A percentile compares a stretch with the other conserved stretches of the same genome.
phyloP scores from a whole-genome alignment of 2,329 filamentous ascomycete species.

The Paraconiothyrium sp. region DNA sequence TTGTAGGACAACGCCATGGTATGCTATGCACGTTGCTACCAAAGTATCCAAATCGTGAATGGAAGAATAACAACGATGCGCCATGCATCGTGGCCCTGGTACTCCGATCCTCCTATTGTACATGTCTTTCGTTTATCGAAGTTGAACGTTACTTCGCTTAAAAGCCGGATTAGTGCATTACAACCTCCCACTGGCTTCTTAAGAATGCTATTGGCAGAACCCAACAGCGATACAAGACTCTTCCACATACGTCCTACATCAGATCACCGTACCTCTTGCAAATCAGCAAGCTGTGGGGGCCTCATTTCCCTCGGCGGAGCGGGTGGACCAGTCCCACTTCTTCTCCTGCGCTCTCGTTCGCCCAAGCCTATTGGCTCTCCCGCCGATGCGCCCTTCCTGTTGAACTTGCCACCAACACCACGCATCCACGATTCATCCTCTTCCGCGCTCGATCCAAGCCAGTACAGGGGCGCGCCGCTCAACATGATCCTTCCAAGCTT shows the following conservation, averaged over 20 bases:
- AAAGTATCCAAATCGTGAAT: not conserved
- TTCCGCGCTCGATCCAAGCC: slow-evolving; percentile 71
- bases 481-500: slow-evolving; percentile 83
- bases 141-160: slow-evolving; percentile 6
- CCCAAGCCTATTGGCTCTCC: slow-evolving; percentile 56
- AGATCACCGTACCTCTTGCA: slow-evolving; percentile 29
- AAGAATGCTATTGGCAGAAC: not conserved
- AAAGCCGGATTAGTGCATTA: slow-evolving; percentile 7
- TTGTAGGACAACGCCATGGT: slow-evolving; percentile 8
- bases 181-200: not conserved
- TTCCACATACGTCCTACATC: not conserved
- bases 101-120: slow-evolving; percentile 6
- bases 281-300: slow-evolving; percentile 22
- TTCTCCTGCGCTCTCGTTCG: slow-evolving; percentile 68
- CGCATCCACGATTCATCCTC: slow-evolving; percentile 74
- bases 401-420: slow-evolving; percentile 68
- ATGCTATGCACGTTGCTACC: slow-evolving; percentile 13
- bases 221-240: not conserved
- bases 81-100: not conserved
- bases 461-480: slow-evolving; percentile 77
- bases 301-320: slow-evolving; percentile 43
- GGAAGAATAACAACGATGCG: slow-evolving; percentile 13
- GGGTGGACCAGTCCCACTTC: slow-evolving; percentile 68
- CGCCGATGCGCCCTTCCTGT: slow-evolving; percentile 54
- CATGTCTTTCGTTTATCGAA: not conserved